Conservation (phyloP, 2,329 filamentous ascomycete genomes). For the Fusarium sp. region DNA sequence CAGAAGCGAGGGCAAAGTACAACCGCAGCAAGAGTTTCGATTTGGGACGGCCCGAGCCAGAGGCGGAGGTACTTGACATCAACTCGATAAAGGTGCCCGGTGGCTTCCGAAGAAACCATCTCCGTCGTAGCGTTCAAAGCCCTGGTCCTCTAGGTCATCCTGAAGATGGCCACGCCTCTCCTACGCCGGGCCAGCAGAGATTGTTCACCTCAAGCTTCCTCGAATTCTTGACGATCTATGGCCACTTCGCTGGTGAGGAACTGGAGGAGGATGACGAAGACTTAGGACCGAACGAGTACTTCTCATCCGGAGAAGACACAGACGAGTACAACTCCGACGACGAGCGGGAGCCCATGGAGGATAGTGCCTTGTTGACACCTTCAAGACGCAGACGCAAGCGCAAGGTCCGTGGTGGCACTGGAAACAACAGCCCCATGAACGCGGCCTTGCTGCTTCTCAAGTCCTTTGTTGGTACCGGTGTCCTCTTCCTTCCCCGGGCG, state of each 20-base stretch:
- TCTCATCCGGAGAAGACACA: slow-evolving; percentile 78
- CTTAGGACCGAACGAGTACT: slow-evolving; percentile 88
- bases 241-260: slow-evolving; percentile 97
- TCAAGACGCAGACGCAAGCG: slow-evolving; percentile 78
- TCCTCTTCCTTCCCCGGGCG: slow-evolving; percentile 90
- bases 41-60: slow-evolving; percentile 77
- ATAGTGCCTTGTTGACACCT: slow-evolving; percentile 83
- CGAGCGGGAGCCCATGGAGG: slow-evolving; percentile 83
- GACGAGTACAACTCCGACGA: slow-evolving; percentile 71
- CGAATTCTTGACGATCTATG: slow-evolving; percentile 94
- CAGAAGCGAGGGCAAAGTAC: slow-evolving; percentile 73
- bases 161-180: slow-evolving; percentile 49
- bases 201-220: slow-evolving; percentile 92
- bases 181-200: slow-evolving; percentile 52
- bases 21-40: slow-evolving; percentile 91
- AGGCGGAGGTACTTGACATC: slow-evolving; percentile 84
- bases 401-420: slow-evolving; percentile 76
- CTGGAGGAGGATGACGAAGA: slow-evolving; percentile 96
- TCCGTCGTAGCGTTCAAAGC: slow-evolving; percentile 78
- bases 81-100: slow-evolving; percentile 92
- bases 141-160: slow-evolving; percentile 52
- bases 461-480: slow-evolving; percentile 96
- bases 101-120: slow-evolving; percentile 89
- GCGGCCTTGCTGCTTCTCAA: slow-evolving; percentile 90
- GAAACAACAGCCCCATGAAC: slow-evolving; percentile 80